Conservation (phyloP, 2,329 filamentous ascomycete genomes). For the Xylaria sp. region DNA sequence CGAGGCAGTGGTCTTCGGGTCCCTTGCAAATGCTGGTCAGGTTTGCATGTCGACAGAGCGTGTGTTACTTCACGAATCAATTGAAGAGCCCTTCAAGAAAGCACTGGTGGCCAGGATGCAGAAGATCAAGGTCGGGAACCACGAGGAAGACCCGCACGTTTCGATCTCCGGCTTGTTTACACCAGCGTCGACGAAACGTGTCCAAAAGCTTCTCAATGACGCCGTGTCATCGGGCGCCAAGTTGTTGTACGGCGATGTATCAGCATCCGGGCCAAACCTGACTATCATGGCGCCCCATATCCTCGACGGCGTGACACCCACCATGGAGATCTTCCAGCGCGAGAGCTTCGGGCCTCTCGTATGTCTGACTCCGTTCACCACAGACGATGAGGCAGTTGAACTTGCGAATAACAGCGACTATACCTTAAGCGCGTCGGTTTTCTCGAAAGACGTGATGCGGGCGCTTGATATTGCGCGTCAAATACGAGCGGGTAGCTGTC, state of each 20-base stretch:
- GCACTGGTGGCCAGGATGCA: slow-evolving; percentile 66
- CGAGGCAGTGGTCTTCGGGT: slow-evolving; percentile 71
- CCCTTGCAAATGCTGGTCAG: slow-evolving; percentile 80
- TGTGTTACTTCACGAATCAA: slow-evolving; percentile 66
- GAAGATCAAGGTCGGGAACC: slow-evolving; percentile 45
- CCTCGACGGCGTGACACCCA: slow-evolving; percentile 70
- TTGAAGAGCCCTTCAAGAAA: slow-evolving; percentile 59
- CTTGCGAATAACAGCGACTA: slow-evolving; percentile 87
- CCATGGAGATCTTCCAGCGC: slow-evolving; percentile 79
- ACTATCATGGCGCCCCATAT: slow-evolving; percentile 35
- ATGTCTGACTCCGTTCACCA: slow-evolving; percentile 71
- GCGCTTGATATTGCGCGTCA: slow-evolving; percentile 29
- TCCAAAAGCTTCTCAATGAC: slow-evolving; percentile 24
- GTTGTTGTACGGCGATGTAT: slow-evolving; percentile 30
- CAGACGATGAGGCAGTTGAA: slow-evolving; percentile 67
- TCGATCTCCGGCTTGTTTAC: slow-evolving; percentile 35
- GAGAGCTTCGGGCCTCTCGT: slow-evolving; percentile 84
- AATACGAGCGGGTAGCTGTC: slow-evolving; percentile 65
- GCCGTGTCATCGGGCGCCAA: slow-evolving; percentile 30
- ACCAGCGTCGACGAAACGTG: slow-evolving; percentile 29
- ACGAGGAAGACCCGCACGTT: slow-evolving; percentile 30
- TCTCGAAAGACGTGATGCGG: slow-evolving; percentile 68
- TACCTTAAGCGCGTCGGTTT: slow-evolving; percentile 76
- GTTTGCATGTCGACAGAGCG: slow-evolving; percentile 88
- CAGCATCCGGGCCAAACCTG: slow-evolving; percentile 27